phyloP scores from a whole-genome alignment of 2,329 filamentous ascomycete species.

The Colletotrichum plurivorum region DNA sequence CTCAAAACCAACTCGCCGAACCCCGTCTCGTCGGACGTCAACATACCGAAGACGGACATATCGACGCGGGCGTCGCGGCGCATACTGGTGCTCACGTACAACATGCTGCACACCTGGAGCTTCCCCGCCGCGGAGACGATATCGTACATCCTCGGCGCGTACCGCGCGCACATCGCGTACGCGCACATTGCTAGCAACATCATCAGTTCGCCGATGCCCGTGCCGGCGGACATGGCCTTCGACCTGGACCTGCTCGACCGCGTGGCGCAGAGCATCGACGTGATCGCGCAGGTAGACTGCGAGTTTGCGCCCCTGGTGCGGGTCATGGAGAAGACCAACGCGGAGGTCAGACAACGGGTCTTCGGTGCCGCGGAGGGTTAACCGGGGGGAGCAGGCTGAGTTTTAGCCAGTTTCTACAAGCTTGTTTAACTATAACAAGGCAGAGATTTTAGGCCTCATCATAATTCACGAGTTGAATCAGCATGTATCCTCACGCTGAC shows the following conservation, averaged over 20 bases:
- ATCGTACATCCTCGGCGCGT: conserved; percentile 10
- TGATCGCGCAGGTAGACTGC: conserved; percentile 8
- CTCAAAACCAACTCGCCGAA: conserved; percentile 23
- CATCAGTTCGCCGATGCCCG: background rate
- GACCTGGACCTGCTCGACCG: conserved; percentile 25
- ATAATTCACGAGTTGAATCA: no score
- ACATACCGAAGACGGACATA: conserved; percentile 12
- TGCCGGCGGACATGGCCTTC: background rate
- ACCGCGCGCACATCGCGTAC: conserved; percentile 19
- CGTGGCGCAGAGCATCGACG: conserved; percentile 18
- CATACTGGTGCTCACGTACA: conserved; percentile 21
- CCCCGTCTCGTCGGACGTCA: conserved; percentile 11
- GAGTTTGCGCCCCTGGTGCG: conserved; percentile 24
- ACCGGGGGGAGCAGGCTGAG: no score
- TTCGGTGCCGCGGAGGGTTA: background rate
- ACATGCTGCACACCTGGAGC: conserved; percentile 13
- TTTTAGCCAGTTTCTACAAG: no score
- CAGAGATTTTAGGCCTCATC: no score
- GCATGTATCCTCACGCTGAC: no score
- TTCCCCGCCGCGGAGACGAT: conserved; percentile 9
- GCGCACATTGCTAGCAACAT: conserved; percentile 27
- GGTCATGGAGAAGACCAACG: conserved; percentile 22
- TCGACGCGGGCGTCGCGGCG: conserved; percentile 23
- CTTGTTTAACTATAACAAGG: no score
- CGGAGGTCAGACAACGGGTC: conserved; percentile 3